Evolutionary conservation across 805 yeast species (phyloP).

Genomic region (Lipomyces oligophaga): DNA sequence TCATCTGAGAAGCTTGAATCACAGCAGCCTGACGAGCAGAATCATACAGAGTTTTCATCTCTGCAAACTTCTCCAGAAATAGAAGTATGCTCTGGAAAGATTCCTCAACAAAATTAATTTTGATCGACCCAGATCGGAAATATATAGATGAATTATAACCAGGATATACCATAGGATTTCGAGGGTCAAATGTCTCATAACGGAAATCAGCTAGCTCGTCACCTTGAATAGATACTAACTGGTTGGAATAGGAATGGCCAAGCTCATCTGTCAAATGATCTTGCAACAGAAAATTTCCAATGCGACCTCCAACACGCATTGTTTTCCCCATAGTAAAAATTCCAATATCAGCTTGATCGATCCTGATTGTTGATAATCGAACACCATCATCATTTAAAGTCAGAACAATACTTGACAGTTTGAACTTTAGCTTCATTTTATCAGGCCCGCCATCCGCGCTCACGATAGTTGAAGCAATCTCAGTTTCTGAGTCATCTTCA

Average conservation of each 20-base stretch:
- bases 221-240: slow-evolving; percentile 75
- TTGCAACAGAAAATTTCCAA: slow-evolving; percentile 74
- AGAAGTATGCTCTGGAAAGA: slow-evolving; percentile 65
- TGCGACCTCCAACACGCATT: slow-evolving; percentile 62
- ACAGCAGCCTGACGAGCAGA: slow-evolving; percentile 84
- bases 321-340: slow-evolving; percentile 70
- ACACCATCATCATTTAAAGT: slow-evolving; percentile 79
- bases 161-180: slow-evolving; percentile 38
- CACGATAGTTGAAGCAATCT: slow-evolving; percentile 11
- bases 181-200: slow-evolving; percentile 74
- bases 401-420: slow-evolving; percentile 66
- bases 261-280: slow-evolving; percentile 53
- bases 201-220: slow-evolving; percentile 73
- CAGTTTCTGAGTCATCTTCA: slow-evolving; percentile 18
- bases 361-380: slow-evolving; percentile 70
- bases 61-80: slow-evolving; percentile 68
- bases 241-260: slow-evolving; percentile 59
- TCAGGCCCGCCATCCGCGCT: slow-evolving; percentile 18
- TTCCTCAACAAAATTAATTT: slow-evolving; percentile 74
- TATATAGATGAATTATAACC: slow-evolving; percentile 53
- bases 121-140: slow-evolving; percentile 71
- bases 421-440: slow-evolving; percentile 59
- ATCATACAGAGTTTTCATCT: slow-evolving; percentile 88
- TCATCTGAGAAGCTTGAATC: slow-evolving; percentile 67
- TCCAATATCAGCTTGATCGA: slow-evolving; percentile 67